These are phyloP conservation scores for Buxus sempervirens DNA, from an alignment of 164 flowering plant genomes.

Conservation along the genomic window DNA sequence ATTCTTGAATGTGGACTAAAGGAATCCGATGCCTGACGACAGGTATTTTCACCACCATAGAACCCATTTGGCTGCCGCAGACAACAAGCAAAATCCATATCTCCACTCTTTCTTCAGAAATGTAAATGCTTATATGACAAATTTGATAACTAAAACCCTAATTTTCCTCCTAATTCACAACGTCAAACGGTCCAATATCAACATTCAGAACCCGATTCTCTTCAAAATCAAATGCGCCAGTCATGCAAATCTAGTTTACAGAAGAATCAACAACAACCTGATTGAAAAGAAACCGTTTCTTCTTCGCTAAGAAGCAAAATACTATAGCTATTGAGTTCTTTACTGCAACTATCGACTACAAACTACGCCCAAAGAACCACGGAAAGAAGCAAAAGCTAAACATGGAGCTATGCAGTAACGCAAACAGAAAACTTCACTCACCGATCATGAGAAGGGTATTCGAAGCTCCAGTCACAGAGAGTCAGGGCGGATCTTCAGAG, in stretches of 20 bases:
- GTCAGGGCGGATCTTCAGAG: neutral
- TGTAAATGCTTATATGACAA: neutral
- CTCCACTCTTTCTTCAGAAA: constrained; percentile 1
- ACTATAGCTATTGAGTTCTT: constrained; percentile 3
- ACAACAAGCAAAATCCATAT: constrained; percentile 57
- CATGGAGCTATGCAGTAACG: neutral
- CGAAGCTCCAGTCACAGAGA: neutral
- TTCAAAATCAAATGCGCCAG: neutral
- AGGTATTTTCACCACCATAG: constrained; percentile 24
- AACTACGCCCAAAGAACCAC: neutral
- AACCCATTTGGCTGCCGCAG: constrained; percentile 38
- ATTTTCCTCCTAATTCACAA: neutral
- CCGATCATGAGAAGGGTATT: neutral
- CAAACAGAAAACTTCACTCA: neutral
- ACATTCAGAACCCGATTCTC: neutral
- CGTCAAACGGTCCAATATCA: neutral
- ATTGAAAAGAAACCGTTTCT: neutral
- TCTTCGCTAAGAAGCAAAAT: neutral
- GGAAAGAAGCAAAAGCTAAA: neutral
- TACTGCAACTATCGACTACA: neutral
- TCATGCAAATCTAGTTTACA: neutral
- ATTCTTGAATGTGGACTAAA: constrained; percentile 15
- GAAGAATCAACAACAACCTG: neutral
- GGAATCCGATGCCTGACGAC: constrained; percentile 21
- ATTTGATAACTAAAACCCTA: neutral